Conservation (phyloP, 108 stramenopile species). For the Skeletonema costatum region DNA sequence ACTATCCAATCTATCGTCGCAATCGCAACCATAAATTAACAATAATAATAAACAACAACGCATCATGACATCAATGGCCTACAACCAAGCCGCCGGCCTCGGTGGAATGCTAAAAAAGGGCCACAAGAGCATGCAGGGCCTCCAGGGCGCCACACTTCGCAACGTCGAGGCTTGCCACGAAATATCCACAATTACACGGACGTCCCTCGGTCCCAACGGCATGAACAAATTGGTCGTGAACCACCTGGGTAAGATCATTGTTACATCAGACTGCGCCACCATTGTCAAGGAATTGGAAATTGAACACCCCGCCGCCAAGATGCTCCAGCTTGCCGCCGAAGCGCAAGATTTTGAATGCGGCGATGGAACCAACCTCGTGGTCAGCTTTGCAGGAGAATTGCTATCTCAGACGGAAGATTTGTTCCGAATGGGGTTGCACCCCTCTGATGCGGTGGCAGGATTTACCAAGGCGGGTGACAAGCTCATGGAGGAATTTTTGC, state of each 20-base stretch:
- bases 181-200: conserved; percentile 90
- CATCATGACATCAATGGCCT: conserved; percentile 80
- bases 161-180: conserved; percentile 97
- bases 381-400: conserved; percentile 93
- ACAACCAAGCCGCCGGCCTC: conserved; percentile 86
- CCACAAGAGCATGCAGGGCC: conserved; percentile 63
- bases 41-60: background rate
- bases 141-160: conserved; percentile 67
- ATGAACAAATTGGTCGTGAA: conserved; percentile 99
- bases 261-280: conserved; percentile 96
- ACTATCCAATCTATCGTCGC: background rate
- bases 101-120: conserved; percentile 90
- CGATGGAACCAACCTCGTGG: conserved; percentile 94
- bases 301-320: conserved; percentile 98
- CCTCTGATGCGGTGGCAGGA: conserved; percentile 93
- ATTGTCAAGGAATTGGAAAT: conserved; percentile 96
- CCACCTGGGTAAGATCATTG: conserved; percentile 98
- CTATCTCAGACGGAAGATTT: conserved; percentile 89
- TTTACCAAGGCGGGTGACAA: conserved; percentile 79
- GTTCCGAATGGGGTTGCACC: conserved; percentile 92
- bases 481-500: conserved; percentile 69
- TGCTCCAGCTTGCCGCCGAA: conserved; percentile 91
- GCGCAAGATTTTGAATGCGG: conserved; percentile 96
- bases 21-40: background rate
- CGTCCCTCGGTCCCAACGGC: conserved; percentile 97